A percentile compares a stretch with the other conserved stretches of the same genome.
phyloP scores from a whole-genome alignment of 1,284 basidiomycete species.

The Gomphus sp. region DNA sequence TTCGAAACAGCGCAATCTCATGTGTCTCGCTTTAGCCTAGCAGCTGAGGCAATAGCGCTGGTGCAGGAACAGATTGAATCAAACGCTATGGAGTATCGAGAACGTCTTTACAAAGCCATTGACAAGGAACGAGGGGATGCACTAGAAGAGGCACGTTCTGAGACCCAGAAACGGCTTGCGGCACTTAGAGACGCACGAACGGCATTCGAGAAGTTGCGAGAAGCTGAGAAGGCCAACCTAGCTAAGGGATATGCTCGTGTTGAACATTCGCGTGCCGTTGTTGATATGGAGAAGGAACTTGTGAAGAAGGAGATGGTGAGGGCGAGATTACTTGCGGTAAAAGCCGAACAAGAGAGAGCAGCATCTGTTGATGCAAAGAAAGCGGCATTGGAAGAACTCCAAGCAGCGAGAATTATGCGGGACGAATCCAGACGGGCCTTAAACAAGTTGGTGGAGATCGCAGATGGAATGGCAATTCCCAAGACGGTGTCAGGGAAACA shows the following conservation, averaged over 20 bases:
- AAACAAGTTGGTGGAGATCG: neutral
- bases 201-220: conserved; percentile 1
- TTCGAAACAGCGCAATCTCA: neutral
- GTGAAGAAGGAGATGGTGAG: conserved; percentile 1
- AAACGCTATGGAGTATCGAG: neutral
- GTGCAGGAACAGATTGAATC: neutral
- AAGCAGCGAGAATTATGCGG: neutral
- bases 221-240: neutral
- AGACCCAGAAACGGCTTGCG: neutral
- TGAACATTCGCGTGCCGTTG: neutral
- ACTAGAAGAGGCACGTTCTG: neutral
- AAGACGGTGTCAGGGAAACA: neutral
- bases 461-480: neutral
- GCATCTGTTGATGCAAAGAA: neutral
- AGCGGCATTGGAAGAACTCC: neutral
- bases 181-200: neutral
- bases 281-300: neutral
- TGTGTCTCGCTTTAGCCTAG: neutral
- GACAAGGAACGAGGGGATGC: neutral
- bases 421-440: neutral
- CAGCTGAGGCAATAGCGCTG: neutral
- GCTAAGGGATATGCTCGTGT: neutral
- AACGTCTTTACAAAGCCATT: neutral
- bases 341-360: neutral
- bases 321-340: neutral